phyloP scores from a whole-genome alignment of 441 rosid genomes.

The Viola pubescens region DNA sequence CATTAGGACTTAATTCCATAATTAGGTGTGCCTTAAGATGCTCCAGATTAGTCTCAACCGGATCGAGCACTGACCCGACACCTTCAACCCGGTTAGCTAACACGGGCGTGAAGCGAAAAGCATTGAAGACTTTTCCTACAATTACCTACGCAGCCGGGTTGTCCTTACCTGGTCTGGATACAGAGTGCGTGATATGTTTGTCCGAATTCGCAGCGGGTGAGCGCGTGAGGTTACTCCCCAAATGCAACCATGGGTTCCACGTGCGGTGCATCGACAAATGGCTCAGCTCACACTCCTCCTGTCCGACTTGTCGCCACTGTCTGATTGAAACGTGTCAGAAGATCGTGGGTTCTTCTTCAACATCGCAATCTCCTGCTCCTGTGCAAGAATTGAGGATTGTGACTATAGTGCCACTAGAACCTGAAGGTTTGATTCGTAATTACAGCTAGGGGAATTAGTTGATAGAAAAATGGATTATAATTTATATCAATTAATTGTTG shows the following conservation, averaged over 20 bases:
- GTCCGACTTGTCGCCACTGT: conserved; percentile 80
- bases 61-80: conserved; percentile 12
- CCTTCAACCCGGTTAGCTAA: conserved; percentile 34
- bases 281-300: conserved; percentile 70
- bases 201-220: conserved; percentile 50
- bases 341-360: conserved; percentile 48
- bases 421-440: conserved; percentile 42
- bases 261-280: conserved; percentile 73
- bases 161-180: conserved; percentile 52
- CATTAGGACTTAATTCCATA: conserved; percentile 58
- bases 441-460: conserved; percentile 34
- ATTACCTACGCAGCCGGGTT: conserved; percentile 46
- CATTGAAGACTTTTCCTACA: conserved; percentile 57
- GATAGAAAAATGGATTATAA: background rate
- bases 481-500: too few relatives aligned
- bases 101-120: conserved; percentile 57
- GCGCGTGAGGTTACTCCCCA: conserved; percentile 58
- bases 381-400: conserved; percentile 31
- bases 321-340: conserved; percentile 64
- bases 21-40: conserved; percentile 61
- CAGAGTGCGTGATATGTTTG: conserved; percentile 64
- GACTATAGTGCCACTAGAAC: conserved; percentile 43
- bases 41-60: conserved; percentile 37
- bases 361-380: conserved; percentile 27
- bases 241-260: conserved; percentile 77